These are phyloP conservation scores for Emergomyces africanus DNA, from an alignment of 2,329 filamentous ascomycete species.

Conservation along the genomic window DNA sequence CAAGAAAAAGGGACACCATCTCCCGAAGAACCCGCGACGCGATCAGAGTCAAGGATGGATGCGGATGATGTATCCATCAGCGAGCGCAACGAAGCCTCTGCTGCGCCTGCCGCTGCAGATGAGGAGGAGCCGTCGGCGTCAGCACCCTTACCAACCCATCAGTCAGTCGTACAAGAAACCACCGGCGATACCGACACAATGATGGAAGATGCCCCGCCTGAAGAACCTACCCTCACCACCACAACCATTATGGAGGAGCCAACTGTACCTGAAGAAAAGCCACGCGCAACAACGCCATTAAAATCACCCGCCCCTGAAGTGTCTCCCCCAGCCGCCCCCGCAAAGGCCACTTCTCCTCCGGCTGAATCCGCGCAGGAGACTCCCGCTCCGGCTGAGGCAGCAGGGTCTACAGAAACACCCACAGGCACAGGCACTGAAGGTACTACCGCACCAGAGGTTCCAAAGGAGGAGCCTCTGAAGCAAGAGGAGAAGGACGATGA, in stretches of 20 bases:
- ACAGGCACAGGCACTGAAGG: slow-evolving; percentile 4
- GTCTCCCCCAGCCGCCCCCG: slow-evolving; percentile 1
- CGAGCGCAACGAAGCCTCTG: slow-evolving; percentile 20
- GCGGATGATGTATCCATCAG: slow-evolving; percentile 21
- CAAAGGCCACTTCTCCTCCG: neutral
- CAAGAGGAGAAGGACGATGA: neutral
- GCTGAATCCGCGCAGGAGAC: slow-evolving; percentile 1
- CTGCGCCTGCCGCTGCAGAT: slow-evolving; percentile 12
- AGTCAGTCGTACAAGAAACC: slow-evolving; percentile 17
- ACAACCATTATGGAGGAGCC: slow-evolving; percentile 12
- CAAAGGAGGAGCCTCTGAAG: slow-evolving; percentile 12
- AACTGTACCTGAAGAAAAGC: slow-evolving; percentile 9
- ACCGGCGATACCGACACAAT: slow-evolving; percentile 19
- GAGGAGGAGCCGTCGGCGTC: slow-evolving; percentile 19
- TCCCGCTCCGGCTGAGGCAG: slow-evolving; percentile 3
- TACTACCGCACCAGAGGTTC: slow-evolving; percentile 6
- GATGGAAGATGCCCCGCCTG: slow-evolving; percentile 27
- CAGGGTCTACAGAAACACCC: slow-evolving; percentile 7
- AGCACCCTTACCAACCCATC: slow-evolving; percentile 19
- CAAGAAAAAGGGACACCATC: slow-evolving; percentile 20
- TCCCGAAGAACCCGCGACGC: slow-evolving; percentile 17
- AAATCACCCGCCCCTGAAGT: slow-evolving; percentile 13
- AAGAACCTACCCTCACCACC: slow-evolving; percentile 11
- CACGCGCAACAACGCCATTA: slow-evolving; percentile 9
- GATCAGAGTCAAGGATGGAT: slow-evolving; percentile 11